Evolutionary conservation across 768 basidiomycete species (phyloP).

Genomic region (Auriscalpium vulgare): DNA sequence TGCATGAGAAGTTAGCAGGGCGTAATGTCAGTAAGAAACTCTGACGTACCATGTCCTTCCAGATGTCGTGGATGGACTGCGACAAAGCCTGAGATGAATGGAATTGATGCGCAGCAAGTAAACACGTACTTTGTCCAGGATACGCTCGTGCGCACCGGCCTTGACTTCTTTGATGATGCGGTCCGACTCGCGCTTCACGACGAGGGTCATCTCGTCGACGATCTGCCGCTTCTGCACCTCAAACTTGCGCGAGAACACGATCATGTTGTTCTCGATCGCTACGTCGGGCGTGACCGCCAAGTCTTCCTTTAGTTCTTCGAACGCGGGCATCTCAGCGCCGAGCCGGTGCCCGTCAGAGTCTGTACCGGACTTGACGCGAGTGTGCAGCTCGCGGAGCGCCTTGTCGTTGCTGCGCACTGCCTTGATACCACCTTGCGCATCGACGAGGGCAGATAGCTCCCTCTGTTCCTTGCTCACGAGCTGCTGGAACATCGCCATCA

Average conservation of each 20-base stretch:
- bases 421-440: slow-evolving; percentile 16
- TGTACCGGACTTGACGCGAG: slow-evolving; percentile 2
- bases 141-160: slow-evolving; percentile 16
- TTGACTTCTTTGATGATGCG: slow-evolving; percentile 8
- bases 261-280: slow-evolving; percentile 11
- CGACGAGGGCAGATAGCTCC: slow-evolving; percentile 1
- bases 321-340: slow-evolving; percentile 9
- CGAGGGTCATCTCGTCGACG: slow-evolving; percentile 2
- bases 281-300: slow-evolving; percentile 11
- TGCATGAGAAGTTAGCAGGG: neutral
- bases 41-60: slow-evolving; percentile 17
- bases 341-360: neutral
- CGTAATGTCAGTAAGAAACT: neutral
- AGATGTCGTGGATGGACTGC: slow-evolving; percentile 8
- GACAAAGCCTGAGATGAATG: neutral
- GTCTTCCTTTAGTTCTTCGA: slow-evolving; percentile 16
- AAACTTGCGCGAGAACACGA: slow-evolving; percentile 14
- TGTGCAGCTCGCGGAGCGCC: slow-evolving; percentile 9
- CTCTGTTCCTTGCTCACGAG: slow-evolving; percentile 5
- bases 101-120: neutral
- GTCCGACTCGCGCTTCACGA: slow-evolving; percentile 9
- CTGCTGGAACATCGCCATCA: slow-evolving; percentile 3
- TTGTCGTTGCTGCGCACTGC: slow-evolving; percentile 13
- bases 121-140: slow-evolving; percentile 16
- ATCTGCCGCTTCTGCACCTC: slow-evolving; percentile 1